Percentiles rank a stretch among this genome's conserved stretches.
Evolutionary conservation across 208 protist species (phyloP).

Genomic region (Trypanosoma melophagium): DNA sequence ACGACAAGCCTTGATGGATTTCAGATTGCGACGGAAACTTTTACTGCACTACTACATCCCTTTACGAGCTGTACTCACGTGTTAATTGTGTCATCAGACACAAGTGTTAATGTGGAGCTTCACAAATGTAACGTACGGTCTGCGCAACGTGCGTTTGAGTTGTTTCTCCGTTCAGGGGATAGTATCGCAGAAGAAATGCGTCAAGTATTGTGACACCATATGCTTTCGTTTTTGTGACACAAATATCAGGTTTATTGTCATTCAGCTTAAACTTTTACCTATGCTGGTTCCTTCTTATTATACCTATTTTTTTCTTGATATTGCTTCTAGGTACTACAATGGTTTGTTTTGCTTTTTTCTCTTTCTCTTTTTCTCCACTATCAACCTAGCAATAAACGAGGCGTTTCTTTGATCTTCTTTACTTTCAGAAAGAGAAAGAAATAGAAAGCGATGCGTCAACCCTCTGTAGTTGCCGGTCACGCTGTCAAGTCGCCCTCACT

Average conservation of each 20-base stretch:
- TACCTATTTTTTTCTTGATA: slow-evolving; percentile 3
- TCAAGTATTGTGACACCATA: slow-evolving; percentile 57
- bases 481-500: slow-evolving; percentile 27
- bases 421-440: not conserved
- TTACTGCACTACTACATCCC: slow-evolving; percentile 78
- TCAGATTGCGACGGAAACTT: slow-evolving; percentile 63
- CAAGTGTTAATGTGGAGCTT: slow-evolving; percentile 69
- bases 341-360: slow-evolving; percentile 6
- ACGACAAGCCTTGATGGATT: slow-evolving; percentile 77
- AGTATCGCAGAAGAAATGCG: slow-evolving; percentile 71
- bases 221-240: not conserved
- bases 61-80: slow-evolving; percentile 89
- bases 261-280: not conserved
- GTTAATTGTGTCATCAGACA: slow-evolving; percentile 76
- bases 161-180: slow-evolving; percentile 76
- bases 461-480: slow-evolving; percentile 29
- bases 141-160: slow-evolving; percentile 52
- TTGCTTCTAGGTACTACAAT: not conserved
- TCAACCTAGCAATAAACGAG: too few relatives aligned
- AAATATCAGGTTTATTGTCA: too few relatives aligned
- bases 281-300: slow-evolving; percentile 1
- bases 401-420: not conserved
- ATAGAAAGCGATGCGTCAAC: not conserved
- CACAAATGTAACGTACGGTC: slow-evolving; percentile 80
- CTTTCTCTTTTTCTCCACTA: not conserved